Evolutionary conservation across 2,329 filamentous ascomycete genomes (phyloP).

Genomic region (Akanthomyces uredinophilus): DNA sequence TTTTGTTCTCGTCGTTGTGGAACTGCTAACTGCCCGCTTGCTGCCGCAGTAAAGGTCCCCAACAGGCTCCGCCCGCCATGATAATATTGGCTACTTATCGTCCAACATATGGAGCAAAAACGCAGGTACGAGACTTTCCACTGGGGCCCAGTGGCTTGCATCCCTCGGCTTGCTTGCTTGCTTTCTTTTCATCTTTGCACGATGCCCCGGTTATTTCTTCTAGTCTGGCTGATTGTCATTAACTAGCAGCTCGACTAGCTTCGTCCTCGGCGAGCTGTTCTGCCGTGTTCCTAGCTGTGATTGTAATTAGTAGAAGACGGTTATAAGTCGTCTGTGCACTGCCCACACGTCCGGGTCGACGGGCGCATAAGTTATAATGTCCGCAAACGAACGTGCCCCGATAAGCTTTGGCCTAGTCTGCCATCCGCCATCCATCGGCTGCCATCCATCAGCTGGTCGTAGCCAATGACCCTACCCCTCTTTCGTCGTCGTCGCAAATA

Average conservation of each 20-base stretch:
- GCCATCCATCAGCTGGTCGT: neutral
- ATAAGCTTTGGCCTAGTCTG: constrained; percentile 6
- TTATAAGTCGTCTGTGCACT: constrained; percentile 1
- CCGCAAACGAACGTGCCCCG: neutral
- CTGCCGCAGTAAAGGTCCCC: neutral
- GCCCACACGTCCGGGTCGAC: neutral
- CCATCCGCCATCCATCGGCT: neutral
- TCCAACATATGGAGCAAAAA: neutral
- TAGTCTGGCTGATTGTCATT: too few relatives aligned
- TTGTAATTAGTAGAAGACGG: neutral
- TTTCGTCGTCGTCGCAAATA: neutral
- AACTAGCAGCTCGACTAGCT: too few relatives aligned
- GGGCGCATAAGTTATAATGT: neutral
- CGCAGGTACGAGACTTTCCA: constrained; percentile 1
- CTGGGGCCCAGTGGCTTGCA: constrained; percentile 3
- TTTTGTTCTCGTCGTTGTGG: constrained; percentile 1
- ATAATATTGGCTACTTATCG: neutral
- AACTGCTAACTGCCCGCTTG: constrained; percentile 3
- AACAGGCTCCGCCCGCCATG: constrained; percentile 4
- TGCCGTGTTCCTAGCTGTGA: too few relatives aligned
- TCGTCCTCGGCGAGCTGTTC: too few relatives aligned
- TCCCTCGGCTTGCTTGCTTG: neutral
- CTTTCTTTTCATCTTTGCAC: neutral
- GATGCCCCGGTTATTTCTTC: neutral
- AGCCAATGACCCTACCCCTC: neutral